phyloP scores from a whole-genome alignment of 2,329 filamentous ascomycete genomes.

The Ceratocystiopsis minuta region DNA sequence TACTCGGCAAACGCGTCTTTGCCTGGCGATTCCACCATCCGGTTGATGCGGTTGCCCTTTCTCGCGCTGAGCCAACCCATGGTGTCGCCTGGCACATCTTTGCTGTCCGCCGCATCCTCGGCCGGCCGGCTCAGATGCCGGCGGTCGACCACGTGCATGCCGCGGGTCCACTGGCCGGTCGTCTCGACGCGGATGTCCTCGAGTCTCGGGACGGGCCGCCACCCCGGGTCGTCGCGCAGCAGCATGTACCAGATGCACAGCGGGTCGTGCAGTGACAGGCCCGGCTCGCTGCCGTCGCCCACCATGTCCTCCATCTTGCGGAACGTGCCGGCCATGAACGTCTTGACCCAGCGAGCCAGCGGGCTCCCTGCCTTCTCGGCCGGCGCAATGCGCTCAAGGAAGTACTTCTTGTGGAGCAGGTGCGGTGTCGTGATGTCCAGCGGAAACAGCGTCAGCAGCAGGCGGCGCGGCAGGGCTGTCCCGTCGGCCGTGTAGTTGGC shows the following conservation, averaged over 20 bases:
- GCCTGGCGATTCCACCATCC: slow-evolving; percentile 54
- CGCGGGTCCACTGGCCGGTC: slow-evolving; percentile 80
- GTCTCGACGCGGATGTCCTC: slow-evolving; percentile 87
- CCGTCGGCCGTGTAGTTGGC: slow-evolving; percentile 33
- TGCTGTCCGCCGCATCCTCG: slow-evolving; percentile 16
- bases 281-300: slow-evolving; percentile 36
- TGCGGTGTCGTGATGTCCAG: slow-evolving; percentile 63
- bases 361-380: slow-evolving; percentile 47
- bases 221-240: slow-evolving; percentile 37
- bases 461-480: slow-evolving; percentile 36
- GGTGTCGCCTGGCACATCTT: slow-evolving; percentile 49
- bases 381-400: slow-evolving; percentile 35
- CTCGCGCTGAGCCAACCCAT: slow-evolving; percentile 55
- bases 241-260: slow-evolving; percentile 65
- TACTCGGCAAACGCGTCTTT: slow-evolving; percentile 46
- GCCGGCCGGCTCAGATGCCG: slow-evolving; percentile 39
- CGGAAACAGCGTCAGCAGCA: slow-evolving; percentile 55
- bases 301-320: slow-evolving; percentile 47
- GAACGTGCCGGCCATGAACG: slow-evolving; percentile 56
- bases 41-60: slow-evolving; percentile 64
- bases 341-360: slow-evolving; percentile 53
- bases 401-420: slow-evolving; percentile 41
- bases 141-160: slow-evolving; percentile 74
- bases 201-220: slow-evolving; percentile 36
- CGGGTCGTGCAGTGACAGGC: slow-evolving; percentile 58